Base-by-base conservation (phyloP, 2,329 filamentous ascomycete genomes). In the Stemphylium lycopersici region DNA sequence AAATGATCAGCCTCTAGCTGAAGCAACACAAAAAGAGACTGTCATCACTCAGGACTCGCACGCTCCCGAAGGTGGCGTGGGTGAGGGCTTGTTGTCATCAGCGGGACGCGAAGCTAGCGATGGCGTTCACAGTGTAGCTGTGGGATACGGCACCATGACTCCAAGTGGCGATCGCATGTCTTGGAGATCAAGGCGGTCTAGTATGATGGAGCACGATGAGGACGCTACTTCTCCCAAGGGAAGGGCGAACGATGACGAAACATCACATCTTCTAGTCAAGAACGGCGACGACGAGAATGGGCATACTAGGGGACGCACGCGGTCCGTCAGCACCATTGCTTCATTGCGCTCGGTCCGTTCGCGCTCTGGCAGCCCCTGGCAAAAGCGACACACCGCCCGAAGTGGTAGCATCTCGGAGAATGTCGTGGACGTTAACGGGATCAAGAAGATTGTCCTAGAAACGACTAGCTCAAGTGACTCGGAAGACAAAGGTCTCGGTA, bases 391-490 rank as follows among this genome's bases (percentile, higher is more conserved):
- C 7, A 79, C 81, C 4, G 86, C 87, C 5, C 82, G 89, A 52
- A 90, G 87, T 62, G 90, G 90, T 24, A 90, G 87, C 70, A 91
- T 93, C 64, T 91, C 89, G 0, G 89, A 93, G 74, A 90, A 89
- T 56, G 79, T 90, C n/a, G 79, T 92, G 51, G 88, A 93, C 67
- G 80, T 87, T 2, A 86, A 87, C 50, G 90, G 90, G 2, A 83
- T 92, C 47, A 85, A 86, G 59, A 93, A 93, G 76, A 84, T 91
- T 39, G 84, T 93, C 1, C 79, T 93, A 22, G 87, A 91, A 68
- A 87, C 87, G 3, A 88, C 82, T 22, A 86, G 83, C 62, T 83
- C 81, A 15, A 81, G 78, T 60, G 81, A 81, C 38, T 68, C 66
- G 2, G 69, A 75, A 8, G 67, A 65, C 46, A 70, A 69, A 48